A percentile compares a stretch with the other conserved stretches of the same genome.
Conservation (phyloP, 306 rosid genomes). For the apple (Malus domestica) region DNA sequence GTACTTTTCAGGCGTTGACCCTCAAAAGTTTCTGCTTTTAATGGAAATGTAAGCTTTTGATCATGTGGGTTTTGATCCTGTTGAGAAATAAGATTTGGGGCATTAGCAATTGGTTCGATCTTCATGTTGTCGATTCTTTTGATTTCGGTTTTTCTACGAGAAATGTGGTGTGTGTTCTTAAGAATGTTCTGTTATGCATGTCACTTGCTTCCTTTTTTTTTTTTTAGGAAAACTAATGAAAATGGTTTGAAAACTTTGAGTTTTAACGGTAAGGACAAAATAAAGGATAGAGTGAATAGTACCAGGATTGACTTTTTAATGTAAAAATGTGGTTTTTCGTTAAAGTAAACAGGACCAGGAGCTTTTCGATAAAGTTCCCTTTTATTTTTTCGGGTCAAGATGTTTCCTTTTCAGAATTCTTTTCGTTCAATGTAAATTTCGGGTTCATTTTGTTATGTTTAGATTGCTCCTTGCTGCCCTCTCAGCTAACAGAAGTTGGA, state of each 20-base stretch:
- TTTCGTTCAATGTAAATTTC: not conserved
- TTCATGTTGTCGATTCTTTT: not conserved
- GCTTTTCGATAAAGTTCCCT: too few species aligned
- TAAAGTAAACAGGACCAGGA: too few species aligned
- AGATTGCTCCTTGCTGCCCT: not conserved
- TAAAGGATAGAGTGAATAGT: too few species aligned
- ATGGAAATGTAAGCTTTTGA: not conserved
- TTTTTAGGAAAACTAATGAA: not conserved
- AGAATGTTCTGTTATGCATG: not conserved
- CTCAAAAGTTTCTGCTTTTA: not conserved
- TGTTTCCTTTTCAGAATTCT: not conserved
- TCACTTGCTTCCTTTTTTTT: not conserved
- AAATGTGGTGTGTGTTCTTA: not conserved
- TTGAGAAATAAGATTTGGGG: not conserved
- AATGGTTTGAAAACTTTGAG: too few species aligned
- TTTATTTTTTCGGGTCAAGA: not conserved
- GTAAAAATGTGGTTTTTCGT: too few species aligned
- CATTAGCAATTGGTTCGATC: not conserved
- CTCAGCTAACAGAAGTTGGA: not conserved
- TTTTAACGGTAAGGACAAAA: too few species aligned
- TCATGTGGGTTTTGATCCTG: not conserved
- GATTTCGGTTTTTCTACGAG: not conserved
- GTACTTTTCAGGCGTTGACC: constrained; percentile 6
- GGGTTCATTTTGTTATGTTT: not conserved
- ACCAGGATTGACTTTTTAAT: too few species aligned